These are phyloP conservation scores for Solanum corneliomulleri DNA, from an alignment of 257 asterid species.

Conservation along the genomic window DNA sequence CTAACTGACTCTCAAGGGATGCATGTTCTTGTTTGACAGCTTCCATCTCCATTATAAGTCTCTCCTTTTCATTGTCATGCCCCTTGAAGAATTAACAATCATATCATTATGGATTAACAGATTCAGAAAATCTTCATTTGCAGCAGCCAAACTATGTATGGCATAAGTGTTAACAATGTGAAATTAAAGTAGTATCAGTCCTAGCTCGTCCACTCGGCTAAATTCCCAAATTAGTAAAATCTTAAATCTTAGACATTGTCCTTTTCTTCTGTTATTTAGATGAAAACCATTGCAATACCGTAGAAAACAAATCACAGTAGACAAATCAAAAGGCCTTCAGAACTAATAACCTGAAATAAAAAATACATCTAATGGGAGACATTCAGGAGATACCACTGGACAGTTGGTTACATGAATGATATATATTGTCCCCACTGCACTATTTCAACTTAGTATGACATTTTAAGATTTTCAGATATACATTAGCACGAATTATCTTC, in stretches of 20 bases:
- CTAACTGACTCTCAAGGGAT: constrained; percentile 57
- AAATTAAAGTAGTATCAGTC: not conserved
- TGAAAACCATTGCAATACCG: not conserved
- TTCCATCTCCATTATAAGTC: constrained; percentile 90
- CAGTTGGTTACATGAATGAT: not conserved
- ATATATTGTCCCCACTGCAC: not conserved
- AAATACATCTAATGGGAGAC: not conserved
- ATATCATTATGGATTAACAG: not conserved
- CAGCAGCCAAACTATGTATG: not conserved
- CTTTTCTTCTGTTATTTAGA: not conserved
- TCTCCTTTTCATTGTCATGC: constrained; percentile 74
- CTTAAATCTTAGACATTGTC: not conserved
- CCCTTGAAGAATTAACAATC: constrained; percentile 37
- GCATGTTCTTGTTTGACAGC: constrained; percentile 67
- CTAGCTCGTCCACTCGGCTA: not conserved
- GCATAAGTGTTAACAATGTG: not conserved
- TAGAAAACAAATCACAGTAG: not conserved
- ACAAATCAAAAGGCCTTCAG: not conserved
- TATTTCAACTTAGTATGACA: not conserved
- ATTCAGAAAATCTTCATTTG: not conserved
- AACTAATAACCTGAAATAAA: not conserved
- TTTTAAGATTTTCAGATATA: not conserved
- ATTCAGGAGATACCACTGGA: not conserved
- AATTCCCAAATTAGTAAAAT: not conserved
- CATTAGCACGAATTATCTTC: not conserved